Conservation (phyloP, 2,329 filamentous ascomycete species). For the Fusarium sp. region DNA sequence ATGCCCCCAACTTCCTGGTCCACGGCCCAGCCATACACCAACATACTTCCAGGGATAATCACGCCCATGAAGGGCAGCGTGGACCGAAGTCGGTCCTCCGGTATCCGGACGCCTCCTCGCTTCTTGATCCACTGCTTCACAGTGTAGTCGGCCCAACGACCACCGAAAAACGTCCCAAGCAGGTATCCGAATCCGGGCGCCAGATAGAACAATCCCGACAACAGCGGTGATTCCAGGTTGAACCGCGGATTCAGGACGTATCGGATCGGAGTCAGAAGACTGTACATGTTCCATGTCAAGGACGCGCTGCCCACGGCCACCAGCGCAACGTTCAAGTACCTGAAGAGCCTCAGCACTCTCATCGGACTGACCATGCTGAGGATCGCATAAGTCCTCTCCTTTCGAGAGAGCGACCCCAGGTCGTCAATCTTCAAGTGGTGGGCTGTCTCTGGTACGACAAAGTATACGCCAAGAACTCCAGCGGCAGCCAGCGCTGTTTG, state of each 20-base stretch:
- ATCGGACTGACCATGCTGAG: slow-evolving; percentile 75
- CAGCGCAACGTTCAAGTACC: slow-evolving; percentile 76
- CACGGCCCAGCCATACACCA: slow-evolving; percentile 70
- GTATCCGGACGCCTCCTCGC: slow-evolving; percentile 67
- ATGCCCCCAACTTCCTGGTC: slow-evolving; percentile 64
- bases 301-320: slow-evolving; percentile 68
- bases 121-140: slow-evolving; percentile 74
- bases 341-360: slow-evolving; percentile 71
- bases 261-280: slow-evolving; percentile 72
- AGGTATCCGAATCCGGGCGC: slow-evolving; percentile 79
- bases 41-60: slow-evolving; percentile 70
- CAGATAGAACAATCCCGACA: slow-evolving; percentile 79
- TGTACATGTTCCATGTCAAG: slow-evolving; percentile 80
- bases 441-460: slow-evolving; percentile 79
- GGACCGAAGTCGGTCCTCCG: slow-evolving; percentile 75
- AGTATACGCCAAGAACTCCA: slow-evolving; percentile 69
- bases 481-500: slow-evolving; percentile 75
- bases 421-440: slow-evolving; percentile 73
- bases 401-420: slow-evolving; percentile 64
- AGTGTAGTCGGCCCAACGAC: slow-evolving; percentile 74
- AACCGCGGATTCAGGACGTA: slow-evolving; percentile 82
- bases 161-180: slow-evolving; percentile 76
- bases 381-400: slow-evolving; percentile 64
- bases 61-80: slow-evolving; percentile 67
- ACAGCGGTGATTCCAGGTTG: slow-evolving; percentile 72